Evolutionary conservation across 306 rosid species (phyloP).

Genomic region (Dalbergia cultrata): DNA sequence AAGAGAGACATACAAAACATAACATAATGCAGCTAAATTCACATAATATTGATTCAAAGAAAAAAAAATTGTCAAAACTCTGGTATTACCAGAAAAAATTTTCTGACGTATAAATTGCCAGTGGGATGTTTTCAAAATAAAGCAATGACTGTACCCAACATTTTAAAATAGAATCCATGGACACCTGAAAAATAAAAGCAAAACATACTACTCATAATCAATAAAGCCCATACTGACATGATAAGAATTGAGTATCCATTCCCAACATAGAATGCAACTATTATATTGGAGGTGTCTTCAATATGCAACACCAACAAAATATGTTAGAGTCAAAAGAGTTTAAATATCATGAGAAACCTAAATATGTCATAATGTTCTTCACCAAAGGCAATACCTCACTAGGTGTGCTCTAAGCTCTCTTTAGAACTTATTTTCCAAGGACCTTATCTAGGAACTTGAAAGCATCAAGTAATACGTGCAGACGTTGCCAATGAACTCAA

Average conservation of each 20-base stretch:
- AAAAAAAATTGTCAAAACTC: not conserved
- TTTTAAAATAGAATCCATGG: too few species aligned
- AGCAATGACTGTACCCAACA: too few species aligned
- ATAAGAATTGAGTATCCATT: too few species aligned
- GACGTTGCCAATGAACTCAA: not conserved
- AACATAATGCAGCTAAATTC: not conserved
- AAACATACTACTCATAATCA: too few species aligned
- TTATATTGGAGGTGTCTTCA: too few species aligned
- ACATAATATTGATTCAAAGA: not conserved
- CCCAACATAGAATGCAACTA: too few species aligned
- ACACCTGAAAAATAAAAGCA: too few species aligned
- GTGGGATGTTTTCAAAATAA: not conserved
- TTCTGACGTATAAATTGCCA: not conserved
- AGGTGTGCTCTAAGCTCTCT: not conserved
- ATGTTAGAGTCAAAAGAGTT: not conserved
- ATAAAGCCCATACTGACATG: too few species aligned
- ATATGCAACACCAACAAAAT: too few species aligned
- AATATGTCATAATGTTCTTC: constrained; percentile 1
- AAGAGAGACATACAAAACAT: not conserved
- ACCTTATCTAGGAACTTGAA: not conserved
- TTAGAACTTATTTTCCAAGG: not conserved
- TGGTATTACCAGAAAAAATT: too few species aligned
- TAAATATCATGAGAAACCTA: not conserved
- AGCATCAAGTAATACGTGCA: not conserved
- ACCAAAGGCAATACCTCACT: not conserved